These are phyloP conservation scores for Luzula sylvatica DNA, from an alignment of 176 grass and related monocot species.

Conservation along the genomic window DNA sequence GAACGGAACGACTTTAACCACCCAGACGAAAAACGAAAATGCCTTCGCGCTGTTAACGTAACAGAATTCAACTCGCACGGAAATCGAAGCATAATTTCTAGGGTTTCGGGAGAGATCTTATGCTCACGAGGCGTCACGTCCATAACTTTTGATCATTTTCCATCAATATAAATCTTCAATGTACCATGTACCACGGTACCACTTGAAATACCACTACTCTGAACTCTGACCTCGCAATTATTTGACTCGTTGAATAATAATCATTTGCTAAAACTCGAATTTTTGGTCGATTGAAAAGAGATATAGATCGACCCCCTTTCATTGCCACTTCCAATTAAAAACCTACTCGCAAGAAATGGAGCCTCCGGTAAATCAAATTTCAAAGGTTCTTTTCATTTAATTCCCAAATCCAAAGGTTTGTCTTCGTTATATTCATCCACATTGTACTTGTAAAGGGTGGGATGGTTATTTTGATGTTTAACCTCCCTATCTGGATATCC, in stretches of 20 bases:
- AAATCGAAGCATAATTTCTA: conserved; percentile 67
- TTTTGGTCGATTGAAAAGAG: conserved; percentile 53
- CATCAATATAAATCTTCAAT: conserved; percentile 68
- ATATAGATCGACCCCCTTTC: conserved; percentile 93
- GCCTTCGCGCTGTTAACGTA: no score
- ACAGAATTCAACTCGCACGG: conserved; percentile 64
- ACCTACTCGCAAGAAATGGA: conserved; percentile 64
- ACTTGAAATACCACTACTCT: conserved; percentile 75
- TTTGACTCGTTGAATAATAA: conserved; percentile 18
- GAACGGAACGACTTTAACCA: no score
- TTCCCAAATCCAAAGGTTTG: conserved; percentile 62
- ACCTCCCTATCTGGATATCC: conserved; percentile 43
- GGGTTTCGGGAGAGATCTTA: conserved; percentile 70
- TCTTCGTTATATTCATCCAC: conserved; percentile 45
- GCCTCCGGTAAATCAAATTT: conserved; percentile 47
- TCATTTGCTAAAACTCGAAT: neutral
- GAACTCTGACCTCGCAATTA: conserved; percentile 48
- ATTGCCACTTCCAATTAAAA: conserved; percentile 98
- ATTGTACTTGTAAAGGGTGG: conserved; percentile 58
- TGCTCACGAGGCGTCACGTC: conserved; percentile 85
- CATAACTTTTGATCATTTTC: conserved; percentile 51
- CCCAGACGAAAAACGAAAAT: no score
- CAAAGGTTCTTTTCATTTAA: conserved; percentile 71
- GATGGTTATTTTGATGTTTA: conserved; percentile 35
- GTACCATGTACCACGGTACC: conserved; percentile 98